Conservation (phyloP, 768 basidiomycete species). For the Suillus alpinus region DNA sequence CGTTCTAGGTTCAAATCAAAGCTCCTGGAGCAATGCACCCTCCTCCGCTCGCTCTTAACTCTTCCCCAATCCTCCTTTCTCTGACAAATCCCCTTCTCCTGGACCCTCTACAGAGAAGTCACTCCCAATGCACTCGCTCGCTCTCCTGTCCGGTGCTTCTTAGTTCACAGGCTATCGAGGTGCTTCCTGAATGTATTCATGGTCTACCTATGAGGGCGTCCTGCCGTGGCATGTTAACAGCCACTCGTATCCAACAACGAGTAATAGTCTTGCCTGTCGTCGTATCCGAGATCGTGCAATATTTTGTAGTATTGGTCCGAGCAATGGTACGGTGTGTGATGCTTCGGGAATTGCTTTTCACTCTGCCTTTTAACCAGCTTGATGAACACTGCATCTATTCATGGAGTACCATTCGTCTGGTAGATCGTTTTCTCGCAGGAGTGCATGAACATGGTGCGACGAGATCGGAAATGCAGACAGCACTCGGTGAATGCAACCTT, state of each 20-base stretch:
- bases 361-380: background rate
- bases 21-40: constrained; percentile 51
- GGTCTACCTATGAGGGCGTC: no score
- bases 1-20: constrained; percentile 50
- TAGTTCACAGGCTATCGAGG: no score
- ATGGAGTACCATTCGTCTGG: background rate
- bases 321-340: background rate
- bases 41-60: constrained; percentile 65
- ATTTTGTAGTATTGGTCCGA: background rate
- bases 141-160: no score
- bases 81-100: constrained; percentile 35
- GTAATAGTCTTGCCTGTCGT: background rate
- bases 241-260: background rate
- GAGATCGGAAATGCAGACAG: background rate
- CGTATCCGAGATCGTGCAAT: background rate
- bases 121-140: background rate
- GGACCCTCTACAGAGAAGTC: constrained; percentile 7
- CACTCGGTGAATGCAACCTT: background rate
- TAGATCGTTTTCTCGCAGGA: background rate
- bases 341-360: background rate
- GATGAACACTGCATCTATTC: background rate
- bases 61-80: constrained; percentile 60
- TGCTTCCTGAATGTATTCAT: no score
- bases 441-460: background rate
- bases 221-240: no score